Base-by-base conservation (phyloP, 2,329 filamentous ascomycete species). In the Chalaropsis ovoidea region DNA sequence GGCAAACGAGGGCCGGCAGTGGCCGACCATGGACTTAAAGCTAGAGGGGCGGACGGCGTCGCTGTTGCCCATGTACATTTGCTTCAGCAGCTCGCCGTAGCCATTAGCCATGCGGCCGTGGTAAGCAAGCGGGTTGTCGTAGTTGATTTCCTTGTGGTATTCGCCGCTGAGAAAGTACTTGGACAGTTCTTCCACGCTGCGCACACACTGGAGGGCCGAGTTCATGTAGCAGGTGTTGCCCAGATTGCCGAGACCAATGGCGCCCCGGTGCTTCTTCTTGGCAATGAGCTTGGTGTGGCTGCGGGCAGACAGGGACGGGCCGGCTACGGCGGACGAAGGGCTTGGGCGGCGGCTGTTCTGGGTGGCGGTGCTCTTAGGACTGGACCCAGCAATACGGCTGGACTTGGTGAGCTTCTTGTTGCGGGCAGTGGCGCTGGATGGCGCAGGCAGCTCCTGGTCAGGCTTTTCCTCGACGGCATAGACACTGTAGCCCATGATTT, bases 181-280 rank as follows among this genome's bases (percentile, higher is more conserved):
- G 4, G 90, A 93, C 69, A 99, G 78, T 75, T 99, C 94, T 72
- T 96, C 90, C 0, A 96, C 91, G 70, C 90, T 95, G 62, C 93
- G 86, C 63, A 99, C 84, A 74, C 94, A 99, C 74, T 99, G 94
- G 65, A 97, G 79, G 10, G 94, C 94, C 24, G 93, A 96, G 75
- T 97, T 97, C 92, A 97, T 96, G 77, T 99, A 99, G 76, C 94
- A 99, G 0, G 94, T 97, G 72, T 99, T 99, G 61, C 94, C 94
- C 15, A 99, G 78, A 72, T 99, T 99, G 69, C 84, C 85, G 63
- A 99, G 78, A 42, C 94, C 94, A 52, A 92, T 88, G 49, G 86
- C 87, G 41, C 94, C 94, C 42, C 85, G 76, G 13, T 84, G 83
- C 68, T 86, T 85, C 10, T 88, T 88, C 47, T 85, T 83, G 70